A percentile compares a stretch with the other conserved stretches of the same genome.
Evolutionary conservation across 768 basidiomycete genomes (phyloP).

Genomic region (Tubosaeta brunneosetosa): DNA sequence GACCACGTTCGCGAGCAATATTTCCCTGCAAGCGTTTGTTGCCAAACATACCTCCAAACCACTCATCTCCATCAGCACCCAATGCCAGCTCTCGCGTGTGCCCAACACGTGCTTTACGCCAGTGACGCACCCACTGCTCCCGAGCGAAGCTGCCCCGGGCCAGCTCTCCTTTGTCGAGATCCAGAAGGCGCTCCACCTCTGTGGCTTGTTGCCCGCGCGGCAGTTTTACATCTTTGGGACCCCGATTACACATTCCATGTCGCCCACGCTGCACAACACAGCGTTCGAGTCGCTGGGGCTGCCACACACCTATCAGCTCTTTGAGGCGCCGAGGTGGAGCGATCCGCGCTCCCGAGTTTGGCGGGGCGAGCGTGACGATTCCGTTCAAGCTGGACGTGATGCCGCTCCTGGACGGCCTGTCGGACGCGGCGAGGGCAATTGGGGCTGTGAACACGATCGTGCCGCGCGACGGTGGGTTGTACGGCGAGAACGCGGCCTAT

Average conservation of each 20-base stretch:
- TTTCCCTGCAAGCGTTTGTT: constrained; percentile 71
- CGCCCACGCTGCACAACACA: constrained; percentile 90
- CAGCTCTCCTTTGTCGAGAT: constrained; percentile 88
- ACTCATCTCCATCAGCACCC: constrained; percentile 81
- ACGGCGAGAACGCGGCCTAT: constrained; percentile 98
- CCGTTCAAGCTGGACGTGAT: constrained; percentile 93
- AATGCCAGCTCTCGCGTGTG: constrained; percentile 88
- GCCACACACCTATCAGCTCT: constrained; percentile 74
- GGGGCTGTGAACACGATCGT: constrained; percentile 96
- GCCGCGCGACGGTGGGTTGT: constrained; percentile 39
- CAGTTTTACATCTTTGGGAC: constrained; percentile 85
- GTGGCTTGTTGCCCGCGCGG: constrained; percentile 72
- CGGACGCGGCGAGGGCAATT: constrained; percentile 76
- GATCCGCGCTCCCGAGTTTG: constrained; percentile 68
- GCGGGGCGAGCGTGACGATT: constrained; percentile 95
- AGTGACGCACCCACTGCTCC: constrained; percentile 85
- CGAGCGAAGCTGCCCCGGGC: constrained; percentile 85
- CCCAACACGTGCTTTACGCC: constrained; percentile 85
- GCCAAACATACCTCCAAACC: constrained; percentile 61
- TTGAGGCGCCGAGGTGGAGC: constrained; percentile 69
- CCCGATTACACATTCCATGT: constrained; percentile 87
- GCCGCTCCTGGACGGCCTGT: constrained; percentile 71
- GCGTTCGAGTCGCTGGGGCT: constrained; percentile 77
- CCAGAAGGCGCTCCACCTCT: constrained; percentile 71
- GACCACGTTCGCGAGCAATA: constrained; percentile 67